Evolutionary conservation across 225 moss, liverwort and hornwort species (phyloP).

Genomic region (Antitrichia curtipendula): DNA sequence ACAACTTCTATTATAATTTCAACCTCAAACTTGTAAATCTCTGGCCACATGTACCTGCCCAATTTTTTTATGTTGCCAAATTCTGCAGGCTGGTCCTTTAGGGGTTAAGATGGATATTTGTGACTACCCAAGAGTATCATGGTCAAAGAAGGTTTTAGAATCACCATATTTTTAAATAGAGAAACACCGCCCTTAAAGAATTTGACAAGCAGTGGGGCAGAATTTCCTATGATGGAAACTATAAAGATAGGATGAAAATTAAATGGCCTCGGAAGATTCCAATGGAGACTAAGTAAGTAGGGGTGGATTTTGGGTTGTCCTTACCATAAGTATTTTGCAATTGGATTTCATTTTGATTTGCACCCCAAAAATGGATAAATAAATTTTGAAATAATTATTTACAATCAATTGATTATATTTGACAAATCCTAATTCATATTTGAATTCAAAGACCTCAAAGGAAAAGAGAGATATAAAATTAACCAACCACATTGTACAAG

Average conservation of each 20-base stretch:
- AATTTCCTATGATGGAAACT: not conserved
- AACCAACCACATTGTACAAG: not conserved
- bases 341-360: not conserved
- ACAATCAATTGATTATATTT: not conserved
- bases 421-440: not conserved
- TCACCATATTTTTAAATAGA: too few species aligned
- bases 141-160: too few species aligned
- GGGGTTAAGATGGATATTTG: too few species aligned
- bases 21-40: too few species aligned
- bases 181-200: too few species aligned
- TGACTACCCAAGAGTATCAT: too few species aligned
- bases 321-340: not conserved
- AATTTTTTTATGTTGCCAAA: too few species aligned
- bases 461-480: not conserved
- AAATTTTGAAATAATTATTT: not conserved
- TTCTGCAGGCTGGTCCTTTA: too few species aligned
- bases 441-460: not conserved
- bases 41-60: too few species aligned
- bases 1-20: too few species aligned
- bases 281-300: fast-evolving
- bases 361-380: not conserved
- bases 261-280: fast-evolving
- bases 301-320: fast-evolving
- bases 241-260: not conserved
- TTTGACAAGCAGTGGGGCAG: not conserved